phyloP scores from a whole-genome alignment of 2,329 filamentous ascomycete species.

The Saccharata proteae region DNA sequence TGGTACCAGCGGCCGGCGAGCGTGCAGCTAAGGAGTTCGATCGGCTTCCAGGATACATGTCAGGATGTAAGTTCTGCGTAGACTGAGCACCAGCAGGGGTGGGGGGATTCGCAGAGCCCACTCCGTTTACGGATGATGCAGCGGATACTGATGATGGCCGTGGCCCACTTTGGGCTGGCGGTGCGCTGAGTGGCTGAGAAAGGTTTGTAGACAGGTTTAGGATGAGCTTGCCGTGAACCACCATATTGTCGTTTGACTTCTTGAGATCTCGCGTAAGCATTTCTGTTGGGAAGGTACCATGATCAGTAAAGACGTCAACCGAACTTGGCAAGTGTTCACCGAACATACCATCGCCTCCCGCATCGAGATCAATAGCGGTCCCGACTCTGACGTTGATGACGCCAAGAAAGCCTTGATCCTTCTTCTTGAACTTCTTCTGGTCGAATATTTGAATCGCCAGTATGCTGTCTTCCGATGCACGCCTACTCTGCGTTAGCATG shows the following conservation, averaged over 20 bases:
- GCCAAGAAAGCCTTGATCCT: conserved; percentile 96
- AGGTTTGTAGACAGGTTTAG: conserved; percentile 93
- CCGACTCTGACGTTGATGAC: conserved; percentile 96
- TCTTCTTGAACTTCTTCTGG: conserved; percentile 99
- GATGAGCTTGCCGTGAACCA: conserved; percentile 95
- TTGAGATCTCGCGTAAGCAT: conserved; percentile 97
- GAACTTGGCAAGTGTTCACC: no score
- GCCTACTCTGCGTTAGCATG: conserved; percentile 42
- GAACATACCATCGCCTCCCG: conserved; percentile 75
- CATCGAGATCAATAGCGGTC: conserved; percentile 81
- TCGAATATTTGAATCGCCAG: conserved; percentile 97
- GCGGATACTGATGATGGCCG: conserved; percentile 14
- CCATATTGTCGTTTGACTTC: conserved; percentile 94
- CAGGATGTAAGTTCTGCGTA: conserved; percentile 23
- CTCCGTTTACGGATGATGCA: conserved; percentile 26
- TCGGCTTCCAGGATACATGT: conserved; percentile 23
- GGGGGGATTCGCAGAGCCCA: conserved; percentile 14
- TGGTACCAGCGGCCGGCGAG: conserved; percentile 16
- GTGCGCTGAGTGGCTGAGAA: conserved; percentile 44
- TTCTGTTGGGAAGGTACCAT: conserved; percentile 49
- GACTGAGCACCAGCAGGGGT: conserved; percentile 9
- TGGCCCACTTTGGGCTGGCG: conserved; percentile 3
- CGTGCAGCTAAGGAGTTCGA: conserved; percentile 15
- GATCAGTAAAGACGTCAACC: conserved; percentile 14
- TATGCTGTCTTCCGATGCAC: conserved; percentile 88